Evolutionary conservation across 805 yeast species (phyloP), one percentile per base, ranked within the genome.

Genomic region (Jamesozyma gamospora): DNA sequence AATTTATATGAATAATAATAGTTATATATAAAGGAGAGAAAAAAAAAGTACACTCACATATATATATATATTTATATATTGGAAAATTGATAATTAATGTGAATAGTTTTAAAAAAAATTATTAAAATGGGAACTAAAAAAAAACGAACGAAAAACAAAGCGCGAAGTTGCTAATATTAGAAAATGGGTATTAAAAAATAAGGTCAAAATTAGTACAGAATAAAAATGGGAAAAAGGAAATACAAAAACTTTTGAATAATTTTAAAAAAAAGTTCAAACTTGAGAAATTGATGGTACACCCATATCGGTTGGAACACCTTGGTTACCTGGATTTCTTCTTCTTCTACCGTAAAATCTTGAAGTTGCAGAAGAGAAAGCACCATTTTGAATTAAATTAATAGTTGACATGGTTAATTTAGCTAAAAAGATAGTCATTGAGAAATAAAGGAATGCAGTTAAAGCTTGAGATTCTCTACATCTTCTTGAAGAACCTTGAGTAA

Each of bases 391-490:
- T 38, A 48, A 36, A 28, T 41, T 47, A 24, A 47, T 42, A 1
- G 37, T 11, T 10, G 52, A 44, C 50, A 77, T 60, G 46, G 65
- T 65, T 45, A 75, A 55, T 49, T 87, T 75, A 53, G 72, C 82
- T 48, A 85, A 63, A 63, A 85, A 82, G 61, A 79, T 65, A 59
- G 78, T 75, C 72, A 82, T 78, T 42, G 92, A 73, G 65, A 92
- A 79, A 81, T 77, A 92, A 58, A 82, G 72, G 77, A 84, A 83
- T 38, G 88, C 87, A 52, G 70, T 72, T 15, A 81, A 63, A 46
- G 86, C 86, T 74, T 92, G 97, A 41, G 94, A 87, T 70, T 85
- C 80, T 74, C 96, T 84, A 71, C 99, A 92, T 72, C 97, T 79
- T 57, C 77, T 83, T 17, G 68, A 56, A 32, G 79, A 71, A 50